These are phyloP conservation scores for Trichoderma sp. DNA, from an alignment of 2,329 filamentous ascomycete species.

Conservation along the genomic window DNA sequence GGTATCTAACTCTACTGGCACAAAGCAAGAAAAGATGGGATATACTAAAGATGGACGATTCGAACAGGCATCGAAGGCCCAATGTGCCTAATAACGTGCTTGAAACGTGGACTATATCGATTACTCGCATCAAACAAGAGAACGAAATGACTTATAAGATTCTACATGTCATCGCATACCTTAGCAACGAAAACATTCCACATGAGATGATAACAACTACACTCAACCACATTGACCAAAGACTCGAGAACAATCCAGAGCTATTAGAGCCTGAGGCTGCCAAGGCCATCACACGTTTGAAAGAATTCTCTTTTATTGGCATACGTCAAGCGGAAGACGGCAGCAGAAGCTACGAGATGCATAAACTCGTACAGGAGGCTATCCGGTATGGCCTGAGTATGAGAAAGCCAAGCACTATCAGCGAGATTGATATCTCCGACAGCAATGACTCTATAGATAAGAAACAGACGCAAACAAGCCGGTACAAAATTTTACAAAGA, in stretches of 20 bases:
- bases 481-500: no score
- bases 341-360: background rate
- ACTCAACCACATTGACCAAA: background rate
- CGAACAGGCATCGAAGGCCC: background rate
- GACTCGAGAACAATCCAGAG: background rate
- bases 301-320: background rate
- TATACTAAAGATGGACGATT: background rate
- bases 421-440: background rate
- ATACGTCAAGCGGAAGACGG: background rate
- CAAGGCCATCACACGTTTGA: background rate
- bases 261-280: background rate
- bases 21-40: background rate
- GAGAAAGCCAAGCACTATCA: background rate
- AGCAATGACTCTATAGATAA: background rate
- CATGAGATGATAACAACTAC: background rate
- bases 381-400: background rate
- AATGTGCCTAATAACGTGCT: background rate
- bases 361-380: constrained; percentile 9
- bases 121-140: background rate
- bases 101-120: background rate
- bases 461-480: background rate
- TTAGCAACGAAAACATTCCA: background rate
- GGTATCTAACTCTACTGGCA: background rate
- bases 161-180: background rate
- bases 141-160: background rate